phyloP scores from a whole-genome alignment of 192 early-diverging fungal genomes.

The Podila epicladia region DNA sequence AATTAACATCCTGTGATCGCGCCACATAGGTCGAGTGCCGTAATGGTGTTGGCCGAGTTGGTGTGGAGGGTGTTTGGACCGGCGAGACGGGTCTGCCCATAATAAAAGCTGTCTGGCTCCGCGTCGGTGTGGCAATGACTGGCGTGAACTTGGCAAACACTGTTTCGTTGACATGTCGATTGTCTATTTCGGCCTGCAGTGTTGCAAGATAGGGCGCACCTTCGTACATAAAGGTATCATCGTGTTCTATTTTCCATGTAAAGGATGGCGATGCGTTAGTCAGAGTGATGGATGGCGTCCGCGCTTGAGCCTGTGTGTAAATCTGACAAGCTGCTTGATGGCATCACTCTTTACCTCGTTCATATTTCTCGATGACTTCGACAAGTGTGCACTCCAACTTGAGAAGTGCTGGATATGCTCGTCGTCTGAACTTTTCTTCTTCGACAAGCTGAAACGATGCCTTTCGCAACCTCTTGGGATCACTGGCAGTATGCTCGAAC shows the following conservation, averaged over 20 bases:
- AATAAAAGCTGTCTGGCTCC: slow-evolving; percentile 40
- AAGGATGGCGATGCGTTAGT: background rate
- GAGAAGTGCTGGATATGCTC: slow-evolving; percentile 77
- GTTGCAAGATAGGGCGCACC: slow-evolving; percentile 17
- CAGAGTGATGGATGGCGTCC: too few relatives aligned
- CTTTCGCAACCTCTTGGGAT: slow-evolving; percentile 77
- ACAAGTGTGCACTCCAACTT: slow-evolving; percentile 69
- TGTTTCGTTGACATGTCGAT: slow-evolving; percentile 65
- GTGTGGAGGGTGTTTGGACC: too few relatives aligned
- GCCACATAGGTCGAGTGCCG: too few relatives aligned
- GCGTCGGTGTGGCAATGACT: slow-evolving; percentile 41
- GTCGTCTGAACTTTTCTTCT: slow-evolving; percentile 84
- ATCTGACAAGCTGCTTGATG: background rate
- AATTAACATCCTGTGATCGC: too few relatives aligned
- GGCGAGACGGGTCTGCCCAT: slow-evolving; percentile 20
- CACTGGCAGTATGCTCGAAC: slow-evolving; percentile 80
- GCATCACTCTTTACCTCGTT: slow-evolving; percentile 54
- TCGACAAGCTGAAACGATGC: slow-evolving; percentile 83
- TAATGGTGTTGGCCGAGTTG: too few relatives aligned
- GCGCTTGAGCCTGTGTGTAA: too few relatives aligned
- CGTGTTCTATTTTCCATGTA: slow-evolving; percentile 4
- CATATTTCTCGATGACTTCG: slow-evolving; percentile 60
- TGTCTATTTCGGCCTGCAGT: slow-evolving; percentile 54
- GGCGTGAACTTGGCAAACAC: slow-evolving; percentile 58
- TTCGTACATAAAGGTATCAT: slow-evolving; percentile 34